These are phyloP conservation scores for Pterocarpus santalinus DNA, from an alignment of 306 rosid genomes.

Conservation along the genomic window DNA sequence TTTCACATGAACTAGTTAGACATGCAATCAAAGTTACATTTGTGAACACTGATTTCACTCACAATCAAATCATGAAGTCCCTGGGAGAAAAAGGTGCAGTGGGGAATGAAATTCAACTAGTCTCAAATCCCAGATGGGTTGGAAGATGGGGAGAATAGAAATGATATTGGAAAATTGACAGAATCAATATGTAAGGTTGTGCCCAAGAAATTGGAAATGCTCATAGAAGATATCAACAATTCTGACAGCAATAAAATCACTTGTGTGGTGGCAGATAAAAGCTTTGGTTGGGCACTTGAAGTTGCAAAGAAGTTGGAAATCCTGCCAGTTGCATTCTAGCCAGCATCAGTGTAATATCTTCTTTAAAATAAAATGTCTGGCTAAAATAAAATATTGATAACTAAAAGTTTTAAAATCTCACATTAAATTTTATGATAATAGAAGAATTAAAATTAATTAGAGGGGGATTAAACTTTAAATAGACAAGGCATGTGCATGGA, in stretches of 20 bases:
- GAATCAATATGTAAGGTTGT: slow-evolving; percentile 40
- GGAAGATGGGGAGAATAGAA: slow-evolving; percentile 53
- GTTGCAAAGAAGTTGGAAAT: slow-evolving; percentile 62
- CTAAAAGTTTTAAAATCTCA: no score
- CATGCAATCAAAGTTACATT: slow-evolving; percentile 54
- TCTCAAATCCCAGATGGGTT: slow-evolving; percentile 63
- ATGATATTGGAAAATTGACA: slow-evolving; percentile 44
- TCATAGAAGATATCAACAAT: slow-evolving; percentile 43
- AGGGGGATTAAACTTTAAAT: no score
- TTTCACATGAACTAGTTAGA: slow-evolving; percentile 47
- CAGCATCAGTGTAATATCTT: no score
- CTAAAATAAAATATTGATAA: no score
- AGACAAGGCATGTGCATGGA: no score
- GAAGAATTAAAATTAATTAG: no score
- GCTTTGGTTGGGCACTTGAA: slow-evolving; percentile 58
- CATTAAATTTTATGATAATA: no score
- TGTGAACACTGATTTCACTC: slow-evolving; percentile 43
- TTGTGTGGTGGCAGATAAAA: slow-evolving; percentile 54
- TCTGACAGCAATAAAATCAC: slow-evolving; percentile 41
- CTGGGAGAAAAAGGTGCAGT: slow-evolving; percentile 17
- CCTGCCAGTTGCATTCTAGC: slow-evolving; percentile 51
- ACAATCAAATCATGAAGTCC: slow-evolving; percentile 51
- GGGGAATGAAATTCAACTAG: slow-evolving; percentile 45
- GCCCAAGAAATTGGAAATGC: slow-evolving; percentile 48
- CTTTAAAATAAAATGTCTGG: no score